Conservation (phyloP, 495 filamentous ascomycete species). For the Paragyromitra xinjiangensis region DNA sequence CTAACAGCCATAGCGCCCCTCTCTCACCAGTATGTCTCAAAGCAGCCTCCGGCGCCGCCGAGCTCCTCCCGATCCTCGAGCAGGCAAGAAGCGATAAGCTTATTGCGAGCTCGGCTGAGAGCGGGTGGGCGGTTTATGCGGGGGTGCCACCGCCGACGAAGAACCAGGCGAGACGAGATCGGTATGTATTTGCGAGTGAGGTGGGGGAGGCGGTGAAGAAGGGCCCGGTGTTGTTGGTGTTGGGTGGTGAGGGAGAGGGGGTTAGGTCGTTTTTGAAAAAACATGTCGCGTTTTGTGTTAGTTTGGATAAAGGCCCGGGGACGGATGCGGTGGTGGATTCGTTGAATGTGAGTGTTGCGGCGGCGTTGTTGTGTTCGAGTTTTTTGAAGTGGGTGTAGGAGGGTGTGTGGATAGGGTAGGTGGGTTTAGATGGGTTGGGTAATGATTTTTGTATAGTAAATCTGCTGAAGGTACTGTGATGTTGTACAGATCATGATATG, state of each 20-base stretch:
- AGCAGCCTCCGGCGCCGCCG: constrained; percentile 84
- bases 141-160: constrained; percentile 67
- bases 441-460: background rate
- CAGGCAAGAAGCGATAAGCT: constrained; percentile 73
- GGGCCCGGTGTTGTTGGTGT: constrained; percentile 76
- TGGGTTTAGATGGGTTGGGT: background rate
- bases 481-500: background rate
- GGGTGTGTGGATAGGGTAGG: background rate
- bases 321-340: constrained; percentile 45
- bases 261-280: constrained; percentile 68
- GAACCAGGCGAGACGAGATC: constrained; percentile 56
- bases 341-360: constrained; percentile 55
- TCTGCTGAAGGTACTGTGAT: background rate
- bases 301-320: constrained; percentile 55
- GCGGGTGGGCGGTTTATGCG: constrained; percentile 86
- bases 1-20: constrained; percentile 67
- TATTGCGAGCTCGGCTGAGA: constrained; percentile 69
- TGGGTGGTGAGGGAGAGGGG: constrained; percentile 85
- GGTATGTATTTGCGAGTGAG: constrained; percentile 50
- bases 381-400: constrained; percentile 40
- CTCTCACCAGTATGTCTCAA: constrained; percentile 82
- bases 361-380: constrained; percentile 47
- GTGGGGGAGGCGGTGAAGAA: constrained; percentile 64
- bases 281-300: constrained; percentile 65
- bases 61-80: constrained; percentile 75